These are phyloP conservation scores for Eucalyptus sp. DNA, from an alignment of 345 rosid genomes.

Conservation along the genomic window DNA sequence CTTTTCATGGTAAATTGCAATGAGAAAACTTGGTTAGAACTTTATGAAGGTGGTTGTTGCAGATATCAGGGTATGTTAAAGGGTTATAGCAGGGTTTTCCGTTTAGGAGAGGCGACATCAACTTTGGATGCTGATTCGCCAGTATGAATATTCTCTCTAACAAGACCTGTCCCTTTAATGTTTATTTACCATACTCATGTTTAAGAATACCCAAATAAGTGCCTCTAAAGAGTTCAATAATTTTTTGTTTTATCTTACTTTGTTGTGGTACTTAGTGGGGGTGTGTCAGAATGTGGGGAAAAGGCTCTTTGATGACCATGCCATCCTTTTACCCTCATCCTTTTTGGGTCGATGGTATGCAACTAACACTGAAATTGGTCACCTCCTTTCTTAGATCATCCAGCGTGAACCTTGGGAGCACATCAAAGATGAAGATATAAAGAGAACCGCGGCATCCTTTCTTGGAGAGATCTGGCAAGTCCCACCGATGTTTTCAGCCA, in stretches of 20 bases:
- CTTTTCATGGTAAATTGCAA: not conserved
- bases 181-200: not conserved
- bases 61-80: constrained; percentile 92
- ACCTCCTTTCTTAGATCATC: constrained; percentile 41
- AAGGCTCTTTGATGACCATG: not conserved
- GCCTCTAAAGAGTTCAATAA: not conserved
- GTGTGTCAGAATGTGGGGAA: not conserved
- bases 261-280: not conserved
- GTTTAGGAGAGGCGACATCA: constrained; percentile 96
- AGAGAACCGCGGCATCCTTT: constrained; percentile 68
- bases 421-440: constrained; percentile 69
- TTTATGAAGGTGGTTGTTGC: constrained; percentile 1
- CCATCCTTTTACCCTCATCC: not conserved
- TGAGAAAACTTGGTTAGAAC: not conserved
- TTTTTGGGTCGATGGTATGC: not conserved
- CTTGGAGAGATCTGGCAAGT: constrained; percentile 98
- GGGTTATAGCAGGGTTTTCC: constrained; percentile 88
- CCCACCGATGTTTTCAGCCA: constrained; percentile 99
- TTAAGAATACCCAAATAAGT: not conserved
- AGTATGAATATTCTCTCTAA: constrained; percentile 19
- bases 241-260: not conserved
- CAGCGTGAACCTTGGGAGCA: constrained; percentile 98
- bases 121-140: constrained; percentile 98
- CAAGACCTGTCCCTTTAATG: not conserved
- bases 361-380: not conserved